phyloP scores from a whole-genome alignment of 208 protist genomes.

The Herpetomonas tarakana region DNA sequence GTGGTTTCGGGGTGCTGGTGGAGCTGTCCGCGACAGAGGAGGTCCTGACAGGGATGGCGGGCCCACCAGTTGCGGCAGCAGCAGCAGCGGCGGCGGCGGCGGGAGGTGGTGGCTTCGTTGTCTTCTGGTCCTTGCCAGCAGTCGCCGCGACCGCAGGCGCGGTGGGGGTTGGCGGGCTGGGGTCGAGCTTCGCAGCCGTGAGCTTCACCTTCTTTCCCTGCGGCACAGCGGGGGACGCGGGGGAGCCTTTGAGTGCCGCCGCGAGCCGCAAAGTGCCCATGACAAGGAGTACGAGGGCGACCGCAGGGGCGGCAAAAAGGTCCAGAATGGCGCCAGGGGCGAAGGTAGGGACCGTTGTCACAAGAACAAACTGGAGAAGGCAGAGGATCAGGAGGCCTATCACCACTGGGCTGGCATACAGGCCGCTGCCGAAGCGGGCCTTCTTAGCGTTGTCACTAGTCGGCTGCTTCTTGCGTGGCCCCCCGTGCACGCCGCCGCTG shows the following conservation, averaged over 20 bases:
- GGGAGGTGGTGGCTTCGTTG: neutral
- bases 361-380: too few species aligned
- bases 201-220: neutral
- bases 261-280: neutral
- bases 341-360: too few species aligned
- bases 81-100: constrained; percentile 1
- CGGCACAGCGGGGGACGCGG: too few species aligned
- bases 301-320: neutral
- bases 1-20: neutral
- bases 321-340: neutral
- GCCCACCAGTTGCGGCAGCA: neutral
- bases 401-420: too few species aligned
- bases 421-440: too few species aligned
- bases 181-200: too few species aligned
- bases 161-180: neutral
- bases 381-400: too few species aligned
- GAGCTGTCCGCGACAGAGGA: neutral
- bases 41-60: neutral
- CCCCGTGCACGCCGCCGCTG: too few species aligned
- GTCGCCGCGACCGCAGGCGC: neutral
- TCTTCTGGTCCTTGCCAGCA: too few species aligned
- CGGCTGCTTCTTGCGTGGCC: too few species aligned
- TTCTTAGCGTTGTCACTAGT: too few species aligned
- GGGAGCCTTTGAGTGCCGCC: neutral
- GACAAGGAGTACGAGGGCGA: neutral